Percentiles rank a stretch among this genome's conserved stretches.
These are phyloP conservation scores for Alternaria sp. DNA, from an alignment of 2,329 filamentous ascomycete species.

Conservation along the genomic window DNA sequence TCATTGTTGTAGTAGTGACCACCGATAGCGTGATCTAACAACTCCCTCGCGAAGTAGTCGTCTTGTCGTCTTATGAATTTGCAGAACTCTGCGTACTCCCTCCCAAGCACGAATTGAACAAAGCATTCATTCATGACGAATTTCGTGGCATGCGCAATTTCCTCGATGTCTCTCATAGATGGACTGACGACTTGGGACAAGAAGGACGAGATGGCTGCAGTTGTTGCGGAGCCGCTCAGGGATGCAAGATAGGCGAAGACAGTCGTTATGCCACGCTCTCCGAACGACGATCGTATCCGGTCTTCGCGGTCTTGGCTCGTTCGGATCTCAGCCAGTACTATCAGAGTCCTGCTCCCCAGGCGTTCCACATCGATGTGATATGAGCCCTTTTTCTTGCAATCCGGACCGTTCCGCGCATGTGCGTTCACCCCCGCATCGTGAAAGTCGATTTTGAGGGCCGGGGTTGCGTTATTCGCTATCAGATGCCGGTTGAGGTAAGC, in stretches of 20 bases:
- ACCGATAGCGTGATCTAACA: constrained; percentile 30
- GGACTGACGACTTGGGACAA: constrained; percentile 23
- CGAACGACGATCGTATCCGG: constrained; percentile 16
- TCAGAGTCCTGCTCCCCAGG: constrained; percentile 15
- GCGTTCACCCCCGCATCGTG: constrained; percentile 2
- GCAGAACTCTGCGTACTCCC: constrained; percentile 25
- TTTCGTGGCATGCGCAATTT: constrained; percentile 12
- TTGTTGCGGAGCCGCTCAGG: constrained; percentile 6
- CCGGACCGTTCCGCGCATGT: constrained; percentile 13
- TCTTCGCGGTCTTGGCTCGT: constrained; percentile 21
- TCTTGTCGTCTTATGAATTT: constrained; percentile 30
- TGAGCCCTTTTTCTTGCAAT: constrained; percentile 1
- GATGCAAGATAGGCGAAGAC: constrained; percentile 27
- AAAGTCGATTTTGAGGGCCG: constrained; percentile 28
- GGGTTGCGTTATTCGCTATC: constrained; percentile 20
- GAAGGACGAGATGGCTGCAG: constrained; percentile 14
- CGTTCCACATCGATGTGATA: constrained; percentile 26
- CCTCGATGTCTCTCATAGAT: constrained; percentile 26
- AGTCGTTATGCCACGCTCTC: constrained; percentile 9
- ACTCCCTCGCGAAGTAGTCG: constrained; percentile 18
- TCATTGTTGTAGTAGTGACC: constrained; percentile 22
- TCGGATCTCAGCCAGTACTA: constrained; percentile 27
- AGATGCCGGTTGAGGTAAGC: constrained; percentile 32
- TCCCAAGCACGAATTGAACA: constrained; percentile 24
- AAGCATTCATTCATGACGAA: constrained; percentile 32